Evolutionary conservation across 768 basidiomycete genomes (phyloP).

Genomic region (Tephrocybe sp.): DNA sequence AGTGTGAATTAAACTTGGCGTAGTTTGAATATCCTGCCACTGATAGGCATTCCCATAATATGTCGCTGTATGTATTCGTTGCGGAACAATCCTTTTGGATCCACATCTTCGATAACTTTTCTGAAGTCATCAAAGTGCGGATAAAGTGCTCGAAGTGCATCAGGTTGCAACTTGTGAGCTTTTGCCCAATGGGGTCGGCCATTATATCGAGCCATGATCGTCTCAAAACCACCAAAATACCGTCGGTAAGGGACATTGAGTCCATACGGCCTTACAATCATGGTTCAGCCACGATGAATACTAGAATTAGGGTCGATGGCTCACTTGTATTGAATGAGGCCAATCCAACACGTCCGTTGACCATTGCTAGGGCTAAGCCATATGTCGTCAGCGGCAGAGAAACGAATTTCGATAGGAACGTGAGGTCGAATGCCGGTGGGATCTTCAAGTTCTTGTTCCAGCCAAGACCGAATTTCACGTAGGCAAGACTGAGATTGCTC

Average conservation of each 20-base stretch:
- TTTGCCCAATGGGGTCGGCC: conserved; percentile 98
- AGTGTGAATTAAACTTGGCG: conserved; percentile 18
- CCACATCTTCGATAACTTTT: conserved; percentile 61
- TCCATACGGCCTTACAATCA: conserved; percentile 70
- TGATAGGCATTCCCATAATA: conserved; percentile 61
- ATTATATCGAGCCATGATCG: conserved; percentile 60
- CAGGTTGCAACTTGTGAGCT: conserved; percentile 70
- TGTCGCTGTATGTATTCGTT: conserved; percentile 91
- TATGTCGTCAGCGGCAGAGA: conserved; percentile 84
- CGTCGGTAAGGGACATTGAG: conserved; percentile 76
- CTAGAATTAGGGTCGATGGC: conserved; percentile 25
- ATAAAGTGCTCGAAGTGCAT: conserved; percentile 64
- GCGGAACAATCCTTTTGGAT: conserved; percentile 74
- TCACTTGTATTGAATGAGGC: conserved; percentile 96
- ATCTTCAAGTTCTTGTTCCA: conserved; percentile 62
- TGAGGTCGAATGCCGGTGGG: conserved; percentile 80
- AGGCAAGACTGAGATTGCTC: conserved; percentile 65
- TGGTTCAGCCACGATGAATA: conserved; percentile 1
- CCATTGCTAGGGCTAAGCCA: conserved; percentile 91
- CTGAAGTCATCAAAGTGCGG: conserved; percentile 80
- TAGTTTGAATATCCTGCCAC: conserved; percentile 39
- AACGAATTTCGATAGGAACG: conserved; percentile 91
- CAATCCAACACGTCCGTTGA: conserved; percentile 85
- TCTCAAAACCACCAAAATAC: conserved; percentile 75
- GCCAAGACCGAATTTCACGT: conserved; percentile 66